Evolutionary conservation across 2,329 filamentous ascomycete genomes (phyloP).

Genomic region (Fusarium avenaceum): DNA sequence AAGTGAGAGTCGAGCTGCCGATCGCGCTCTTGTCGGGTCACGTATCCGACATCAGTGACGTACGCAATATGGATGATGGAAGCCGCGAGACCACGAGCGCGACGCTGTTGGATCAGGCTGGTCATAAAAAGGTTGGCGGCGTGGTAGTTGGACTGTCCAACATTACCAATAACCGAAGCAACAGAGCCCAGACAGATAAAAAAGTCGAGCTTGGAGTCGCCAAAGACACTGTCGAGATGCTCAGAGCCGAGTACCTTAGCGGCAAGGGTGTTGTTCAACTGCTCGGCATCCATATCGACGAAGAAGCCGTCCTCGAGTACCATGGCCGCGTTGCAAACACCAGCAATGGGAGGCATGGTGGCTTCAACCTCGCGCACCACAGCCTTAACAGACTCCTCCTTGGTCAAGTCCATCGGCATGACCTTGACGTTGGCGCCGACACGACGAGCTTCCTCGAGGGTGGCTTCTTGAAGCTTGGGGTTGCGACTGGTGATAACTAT

Average conservation of each 20-base stretch:
- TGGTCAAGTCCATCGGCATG: conserved; percentile 13
- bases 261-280: conserved; percentile 46
- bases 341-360: conserved; percentile 54
- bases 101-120: conserved; percentile 46
- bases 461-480: conserved; percentile 16
- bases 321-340: conserved; percentile 61
- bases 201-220: conserved; percentile 53
- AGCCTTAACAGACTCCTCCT: not conserved
- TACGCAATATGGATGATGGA: conserved; percentile 56
- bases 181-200: conserved; percentile 60
- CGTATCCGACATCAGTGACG: conserved; percentile 15
- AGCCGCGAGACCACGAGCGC: conserved; percentile 53
- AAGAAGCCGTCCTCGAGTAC: conserved; percentile 57
- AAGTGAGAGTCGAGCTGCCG: conserved; percentile 42
- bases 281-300: conserved; percentile 49
- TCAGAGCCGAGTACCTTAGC: conserved; percentile 57
- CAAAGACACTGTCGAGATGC: conserved; percentile 52
- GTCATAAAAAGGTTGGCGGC: conserved; percentile 58
- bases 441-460: not conserved
- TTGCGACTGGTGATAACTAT: conserved; percentile 58
- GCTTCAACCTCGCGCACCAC: conserved; percentile 23
- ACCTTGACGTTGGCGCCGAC: conserved; percentile 36
- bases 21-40: conserved; percentile 15
- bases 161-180: conserved; percentile 53
- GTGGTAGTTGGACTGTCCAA: conserved; percentile 56